These are phyloP conservation scores for Clonostachys chloroleuca DNA, from an alignment of 2,329 filamentous ascomycete species.

Conservation along the genomic window DNA sequence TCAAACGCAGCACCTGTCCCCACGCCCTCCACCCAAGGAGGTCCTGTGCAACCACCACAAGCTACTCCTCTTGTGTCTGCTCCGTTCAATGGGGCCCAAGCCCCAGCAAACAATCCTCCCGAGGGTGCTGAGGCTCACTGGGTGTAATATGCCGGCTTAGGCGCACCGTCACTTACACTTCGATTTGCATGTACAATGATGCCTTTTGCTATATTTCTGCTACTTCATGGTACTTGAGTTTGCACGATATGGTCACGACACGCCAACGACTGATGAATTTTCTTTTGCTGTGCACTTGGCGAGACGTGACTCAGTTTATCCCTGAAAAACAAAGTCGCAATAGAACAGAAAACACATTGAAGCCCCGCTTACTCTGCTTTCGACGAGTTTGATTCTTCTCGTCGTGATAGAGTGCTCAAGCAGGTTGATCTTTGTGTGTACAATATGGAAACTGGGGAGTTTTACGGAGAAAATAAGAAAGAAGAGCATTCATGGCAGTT, in stretches of 20 bases:
- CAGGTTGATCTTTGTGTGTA: slow-evolving; percentile 21
- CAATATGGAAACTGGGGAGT: slow-evolving; percentile 19
- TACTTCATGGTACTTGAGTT: slow-evolving; percentile 14
- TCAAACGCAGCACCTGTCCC: neutral
- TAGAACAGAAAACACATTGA: too few species aligned
- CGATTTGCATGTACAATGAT: slow-evolving; percentile 21
- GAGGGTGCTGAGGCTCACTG: slow-evolving; percentile 21
- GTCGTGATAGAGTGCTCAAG: too few species aligned
- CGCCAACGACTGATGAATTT: slow-evolving; percentile 35
- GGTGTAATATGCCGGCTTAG: slow-evolving; percentile 21
- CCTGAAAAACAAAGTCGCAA: too few species aligned
- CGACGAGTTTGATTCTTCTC: too few species aligned
- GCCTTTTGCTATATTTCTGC: slow-evolving; percentile 12
- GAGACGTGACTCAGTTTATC: too few species aligned
- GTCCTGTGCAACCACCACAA: too few species aligned
- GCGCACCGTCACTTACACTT: slow-evolving; percentile 6
- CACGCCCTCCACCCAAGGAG: neutral
- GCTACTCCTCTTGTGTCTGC: too few species aligned
- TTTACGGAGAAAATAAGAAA: slow-evolving; percentile 6
- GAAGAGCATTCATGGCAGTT: too few species aligned
- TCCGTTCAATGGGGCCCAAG: slow-evolving; percentile 13
- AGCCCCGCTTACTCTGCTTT: too few species aligned
- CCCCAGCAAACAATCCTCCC: slow-evolving; percentile 5
- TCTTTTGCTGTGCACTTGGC: slow-evolving; percentile 14
- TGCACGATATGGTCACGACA: slow-evolving; percentile 26